Percentiles rank a stretch among this genome's conserved stretches.
These are phyloP conservation scores for Wallacemonas rigidus DNA, from an alignment of 208 protist genomes.

Conservation along the genomic window DNA sequence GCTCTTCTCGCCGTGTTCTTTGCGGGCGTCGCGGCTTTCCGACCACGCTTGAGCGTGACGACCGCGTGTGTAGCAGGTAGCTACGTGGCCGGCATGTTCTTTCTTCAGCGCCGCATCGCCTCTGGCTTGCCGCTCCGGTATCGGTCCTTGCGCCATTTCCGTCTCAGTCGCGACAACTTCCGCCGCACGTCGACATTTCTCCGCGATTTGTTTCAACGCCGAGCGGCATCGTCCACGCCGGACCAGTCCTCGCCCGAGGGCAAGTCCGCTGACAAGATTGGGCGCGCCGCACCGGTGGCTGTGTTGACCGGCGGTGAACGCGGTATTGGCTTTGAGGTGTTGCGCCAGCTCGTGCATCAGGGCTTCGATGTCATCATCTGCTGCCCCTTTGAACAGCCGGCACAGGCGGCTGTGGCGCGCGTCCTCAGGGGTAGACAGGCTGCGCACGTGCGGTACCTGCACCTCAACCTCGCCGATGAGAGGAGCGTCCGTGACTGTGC, in stretches of 20 bases:
- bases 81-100: conserved; percentile 40
- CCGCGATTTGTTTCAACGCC: conserved; percentile 7
- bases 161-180: conserved; percentile 38
- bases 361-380: conserved; percentile 43
- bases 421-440: background rate
- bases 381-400: conserved; percentile 39
- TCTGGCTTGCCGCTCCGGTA: conserved; percentile 46
- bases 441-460: conserved; percentile 24
- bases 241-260: background rate
- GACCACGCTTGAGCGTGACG: background rate
- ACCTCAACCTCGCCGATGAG: conserved; percentile 47
- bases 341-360: conserved; percentile 36
- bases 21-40: background rate
- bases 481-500: conserved; percentile 34
- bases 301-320: conserved; percentile 53
- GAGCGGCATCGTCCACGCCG: background rate
- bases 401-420: conserved; percentile 29
- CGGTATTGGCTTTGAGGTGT: conserved; percentile 46
- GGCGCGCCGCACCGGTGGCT: conserved; percentile 26
- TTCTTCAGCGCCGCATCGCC: conserved; percentile 44
- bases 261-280: background rate
- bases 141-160: conserved; percentile 30
- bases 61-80: conserved; percentile 1
- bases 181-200: conserved; percentile 42
- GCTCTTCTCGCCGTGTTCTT: conserved; percentile 23